phyloP scores from a whole-genome alignment of 2,329 filamentous ascomycete species.

The Ophiostoma quercus region DNA sequence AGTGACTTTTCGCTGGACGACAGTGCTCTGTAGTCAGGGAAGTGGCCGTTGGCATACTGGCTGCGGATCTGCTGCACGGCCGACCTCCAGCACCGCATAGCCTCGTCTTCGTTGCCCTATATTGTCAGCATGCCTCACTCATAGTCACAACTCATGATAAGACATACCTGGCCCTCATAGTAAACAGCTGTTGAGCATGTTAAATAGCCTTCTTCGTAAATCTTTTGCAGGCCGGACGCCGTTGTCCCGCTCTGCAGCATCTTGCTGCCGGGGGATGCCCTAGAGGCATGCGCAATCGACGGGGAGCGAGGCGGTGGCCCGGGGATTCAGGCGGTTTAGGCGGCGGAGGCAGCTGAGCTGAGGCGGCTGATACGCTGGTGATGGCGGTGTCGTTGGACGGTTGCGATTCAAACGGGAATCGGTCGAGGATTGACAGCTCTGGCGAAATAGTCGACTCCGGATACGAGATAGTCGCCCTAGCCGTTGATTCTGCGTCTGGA shows the following conservation, averaged over 20 bases:
- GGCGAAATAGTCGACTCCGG: neutral
- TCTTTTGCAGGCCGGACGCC: slow-evolving; percentile 81
- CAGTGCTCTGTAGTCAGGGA: slow-evolving; percentile 32
- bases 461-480: neutral
- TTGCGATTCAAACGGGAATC: neutral
- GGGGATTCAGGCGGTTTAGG: neutral
- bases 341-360: neutral
- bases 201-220: slow-evolving; percentile 93
- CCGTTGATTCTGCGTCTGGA: neutral
- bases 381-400: neutral
- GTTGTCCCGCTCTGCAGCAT: slow-evolving; percentile 50
- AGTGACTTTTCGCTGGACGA: slow-evolving; percentile 80
- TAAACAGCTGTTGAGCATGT: slow-evolving; percentile 94
- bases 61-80: slow-evolving; percentile 86
- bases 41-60: slow-evolving; percentile 62
- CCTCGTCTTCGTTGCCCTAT: slow-evolving; percentile 86
- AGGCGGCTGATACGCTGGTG: neutral
- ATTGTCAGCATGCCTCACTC: neutral
- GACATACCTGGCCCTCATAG: slow-evolving; percentile 78
- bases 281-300: slow-evolving; percentile 24
- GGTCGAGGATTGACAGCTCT: neutral
- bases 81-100: slow-evolving; percentile 81
- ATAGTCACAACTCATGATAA: neutral
- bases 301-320: slow-evolving; percentile 7
- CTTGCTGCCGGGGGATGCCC: slow-evolving; percentile 30